phyloP scores from a whole-genome alignment of 305 asterid genomes.

The Ilex paraguariensis region DNA sequence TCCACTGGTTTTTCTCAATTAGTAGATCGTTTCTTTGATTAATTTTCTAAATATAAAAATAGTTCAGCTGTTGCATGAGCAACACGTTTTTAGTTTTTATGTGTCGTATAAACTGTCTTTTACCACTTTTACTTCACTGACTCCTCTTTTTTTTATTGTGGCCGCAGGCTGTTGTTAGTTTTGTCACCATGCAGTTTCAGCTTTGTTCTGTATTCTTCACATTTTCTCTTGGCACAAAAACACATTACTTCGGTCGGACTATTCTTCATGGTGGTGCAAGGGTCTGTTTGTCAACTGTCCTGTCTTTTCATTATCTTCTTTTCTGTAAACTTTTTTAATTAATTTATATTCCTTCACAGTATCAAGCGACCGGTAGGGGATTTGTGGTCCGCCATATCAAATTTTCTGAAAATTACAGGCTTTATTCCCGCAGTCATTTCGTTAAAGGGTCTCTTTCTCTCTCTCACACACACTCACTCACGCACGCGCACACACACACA shows the following conservation, averaged over 20 bases:
- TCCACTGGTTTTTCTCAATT: no score
- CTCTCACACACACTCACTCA: conserved; percentile 10
- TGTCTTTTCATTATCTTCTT: conserved; percentile 11
- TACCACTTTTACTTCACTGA: no score
- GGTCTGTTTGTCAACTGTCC: conserved; percentile 40
- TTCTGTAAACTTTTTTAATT: not conserved
- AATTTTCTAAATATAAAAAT: no score
- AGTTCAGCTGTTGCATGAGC: not conserved
- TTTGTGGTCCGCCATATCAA: conserved; percentile 87
- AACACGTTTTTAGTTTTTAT: conserved; percentile 1
- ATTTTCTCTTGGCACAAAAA: conserved; percentile 85
- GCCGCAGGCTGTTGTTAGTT: conserved; percentile 77
- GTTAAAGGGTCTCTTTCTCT: conserved; percentile 65
- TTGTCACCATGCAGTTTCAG: conserved; percentile 97
- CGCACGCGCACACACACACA: not conserved
- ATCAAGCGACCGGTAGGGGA: conserved; percentile 92
- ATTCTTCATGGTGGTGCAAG: conserved; percentile 97
- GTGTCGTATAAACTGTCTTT: not conserved
- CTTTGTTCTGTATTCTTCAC: conserved; percentile 90
- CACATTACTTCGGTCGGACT: conserved; percentile 95
- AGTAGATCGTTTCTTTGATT: no score
- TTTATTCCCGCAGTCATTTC: conserved; percentile 81
- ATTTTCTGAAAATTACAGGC: conserved; percentile 83
- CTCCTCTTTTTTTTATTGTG: not conserved
- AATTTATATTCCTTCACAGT: conserved; percentile 36